Evolutionary conservation across 2,329 filamentous ascomycete species (phyloP), one percentile per base, ranked within the genome.

Genomic region (Arthrobotrys pseudoclavata): DNA sequence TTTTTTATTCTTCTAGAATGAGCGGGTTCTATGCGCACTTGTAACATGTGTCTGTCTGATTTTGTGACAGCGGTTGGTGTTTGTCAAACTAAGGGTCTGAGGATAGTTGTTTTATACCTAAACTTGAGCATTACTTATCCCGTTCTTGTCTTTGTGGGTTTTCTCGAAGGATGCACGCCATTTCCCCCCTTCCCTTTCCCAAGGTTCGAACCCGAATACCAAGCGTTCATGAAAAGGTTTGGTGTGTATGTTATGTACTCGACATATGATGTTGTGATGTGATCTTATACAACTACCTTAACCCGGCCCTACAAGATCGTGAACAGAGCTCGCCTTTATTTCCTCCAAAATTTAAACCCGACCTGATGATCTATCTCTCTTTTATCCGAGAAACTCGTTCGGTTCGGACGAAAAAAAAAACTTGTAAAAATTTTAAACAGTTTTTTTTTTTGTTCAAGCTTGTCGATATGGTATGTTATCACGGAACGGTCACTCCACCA

Each of bases 401-500:
- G 34, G 50, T 34, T 53, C 52, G 29, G 52, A 15, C 7, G n/a
- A 20, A 37, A 18, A 37, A 57, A 57, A 57, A 57, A 57, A 29
- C 52, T 57, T 57, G 52, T 29, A 31, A 37, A 57, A 22, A 53
- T 18, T 53, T 53, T 52, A 52, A 50, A 26, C 13, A 22, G 20
- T 9, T 34, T 34, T 34, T 4, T 29, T 29, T 34, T 34, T 34
- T 26, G 37, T 42, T 42, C 4, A 42, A 26, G 13, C 12, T 53
- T 50, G 12, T 24, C 29, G 29, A 20, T 57, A n/a, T n/a, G 37
- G 7, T 40, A 4, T 22, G 7, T 12, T 15, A 53, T 57, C 52
- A 57, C 52, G 52, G 52, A 57, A 57, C 15, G 9, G 29, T 57
- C 52, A 57, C 52, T 57, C 52, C 52, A 57, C 52, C n/a, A 45